Base-by-base conservation (phyloP, 1,284 basidiomycete genomes). In the Puccinia brachypodii region DNA sequence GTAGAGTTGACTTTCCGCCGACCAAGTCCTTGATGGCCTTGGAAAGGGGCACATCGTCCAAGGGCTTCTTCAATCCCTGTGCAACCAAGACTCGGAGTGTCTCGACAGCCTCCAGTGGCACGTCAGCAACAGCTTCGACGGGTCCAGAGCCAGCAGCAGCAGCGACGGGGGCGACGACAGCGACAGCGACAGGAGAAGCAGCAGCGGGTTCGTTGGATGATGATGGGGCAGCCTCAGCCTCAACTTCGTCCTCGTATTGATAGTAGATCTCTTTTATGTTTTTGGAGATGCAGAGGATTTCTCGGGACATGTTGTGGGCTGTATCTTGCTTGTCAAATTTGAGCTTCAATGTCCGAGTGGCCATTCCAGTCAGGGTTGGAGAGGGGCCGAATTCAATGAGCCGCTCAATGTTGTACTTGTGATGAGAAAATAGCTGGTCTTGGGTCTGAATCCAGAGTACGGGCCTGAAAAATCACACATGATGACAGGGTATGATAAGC, bases 11-110 rank as follows among this genome's bases (percentile, higher is more conserved):
- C 89, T 99, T 99, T 84, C 97, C 97, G 60, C 95, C 95, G 75
- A 98, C 95, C 82, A 98, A 92, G 86, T 99, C 96, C 88, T 98
- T 98, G 89, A 99, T 96, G 0, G 95, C 93, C 88, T 99, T 99
- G 83, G 91, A 90, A n/a, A 95, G 89, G 2, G 95, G 93, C 78
- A 99, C 89, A 85, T 98, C 96, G 76, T 92, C 90, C 50, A 95
- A 90, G 83, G 89, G 91, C 90, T 98, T 99, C 92, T 99, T 99
- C 86, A 99, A 89, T 88, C 99, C 98, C 89, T 99, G 96, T 0
- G 96, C 95, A 82, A 99, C 92, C 87, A 99, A 92, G 85, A 92
- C 90, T 73, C 91, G 90, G 56, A 99, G 90, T 38, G 96, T 93
- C 84, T 99, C 96, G 84, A 92, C 89, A 7, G 96, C 94, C 88